Evolutionary conservation across 257 asterid genomes (phyloP).

Genomic region (Thymus mandschuricus): DNA sequence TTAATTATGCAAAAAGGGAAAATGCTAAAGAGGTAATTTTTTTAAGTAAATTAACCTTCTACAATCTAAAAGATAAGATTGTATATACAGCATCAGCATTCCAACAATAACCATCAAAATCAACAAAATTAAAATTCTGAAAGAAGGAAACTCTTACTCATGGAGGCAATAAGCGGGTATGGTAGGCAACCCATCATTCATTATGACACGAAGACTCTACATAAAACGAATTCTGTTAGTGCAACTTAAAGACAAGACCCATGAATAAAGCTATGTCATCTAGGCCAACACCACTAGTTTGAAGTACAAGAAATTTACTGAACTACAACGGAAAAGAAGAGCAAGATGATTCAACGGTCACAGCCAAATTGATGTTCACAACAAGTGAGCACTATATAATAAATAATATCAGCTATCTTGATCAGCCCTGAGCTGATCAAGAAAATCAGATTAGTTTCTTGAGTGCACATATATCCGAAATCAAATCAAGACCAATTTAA

Average conservation of each 20-base stretch:
- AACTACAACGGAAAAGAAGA: slow-evolving; percentile 9
- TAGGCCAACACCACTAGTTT: slow-evolving; percentile 7
- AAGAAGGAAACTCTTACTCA: slow-evolving; percentile 63
- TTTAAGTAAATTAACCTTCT: slow-evolving; percentile 3
- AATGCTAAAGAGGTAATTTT: not conserved
- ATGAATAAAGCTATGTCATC: slow-evolving; percentile 25
- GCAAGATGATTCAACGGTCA: slow-evolving; percentile 9
- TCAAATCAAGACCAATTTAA: not conserved
- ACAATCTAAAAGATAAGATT: slow-evolving; percentile 15
- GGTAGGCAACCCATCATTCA: slow-evolving; percentile 96
- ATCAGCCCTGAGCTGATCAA: slow-evolving; percentile 7
- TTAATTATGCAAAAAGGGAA: not conserved
- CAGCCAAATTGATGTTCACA: slow-evolving; percentile 1
- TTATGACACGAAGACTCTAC: slow-evolving; percentile 93
- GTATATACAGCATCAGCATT: not conserved
- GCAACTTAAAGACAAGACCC: slow-evolving; percentile 22
- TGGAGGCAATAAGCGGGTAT: slow-evolving; percentile 85
- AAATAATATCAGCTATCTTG: slow-evolving; percentile 7
- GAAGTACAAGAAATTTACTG: slow-evolving; percentile 15
- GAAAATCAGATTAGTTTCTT: slow-evolving; percentile 18
- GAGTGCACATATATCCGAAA: not conserved
- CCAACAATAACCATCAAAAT: slow-evolving; percentile 15
- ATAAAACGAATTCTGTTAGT: slow-evolving; percentile 43
- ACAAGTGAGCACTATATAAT: slow-evolving; percentile 20
- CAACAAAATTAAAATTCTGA: slow-evolving; percentile 19